Base-by-base conservation (phyloP, 768 basidiomycete genomes). In the Baorangia bicolor region DNA sequence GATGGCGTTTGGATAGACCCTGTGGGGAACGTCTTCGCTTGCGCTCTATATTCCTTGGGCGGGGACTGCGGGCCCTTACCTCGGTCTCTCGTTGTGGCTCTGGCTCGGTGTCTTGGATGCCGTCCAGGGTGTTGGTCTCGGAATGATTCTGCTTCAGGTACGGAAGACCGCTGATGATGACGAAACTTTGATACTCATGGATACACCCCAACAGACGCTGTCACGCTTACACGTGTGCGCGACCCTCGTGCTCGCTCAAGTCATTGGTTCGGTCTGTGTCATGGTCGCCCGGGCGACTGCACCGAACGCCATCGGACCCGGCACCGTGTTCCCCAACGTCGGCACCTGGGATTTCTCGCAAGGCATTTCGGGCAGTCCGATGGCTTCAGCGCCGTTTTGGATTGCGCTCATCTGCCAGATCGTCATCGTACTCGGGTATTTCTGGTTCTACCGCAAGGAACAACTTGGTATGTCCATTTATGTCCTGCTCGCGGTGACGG, bases 361-460 rank as follows among this genome's bases (percentile, higher is more conserved):
- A 8, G 90, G 89, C 23, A 73, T 91, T 3, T 66, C 77, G 65
- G 87, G 85, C 58, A 92, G 91, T 63, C 91, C 91, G 21, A 86
- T 93, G 83, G 90, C 88, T 20, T 78, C 82, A 16, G 86, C 91
- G 51, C 80, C 90, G 42, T 96, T 96, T 79, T 96, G 94, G 94
- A 73, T 94, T 48, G 92, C 91, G 43, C 76, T 91, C 52, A 63
- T 84, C 8, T 90, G 85, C 69, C 91, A 93, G 69, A 66, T 96
- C 51, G 71, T 94, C 61, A 93, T 96, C 66, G 92, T 95, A 55
- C 73, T 87, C 57, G 94, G 94, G 21, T 96, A 96, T 76, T 94
- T 94, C 78, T 91, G 91, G 91, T 95, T 96, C 83, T 96, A 95
- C 74, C 86, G 94, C 72, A 94, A 92, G 75, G 94, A 96, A 74